Base-by-base conservation (phyloP, 768 basidiomycete species). In the Kwoniella sp. region DNA sequence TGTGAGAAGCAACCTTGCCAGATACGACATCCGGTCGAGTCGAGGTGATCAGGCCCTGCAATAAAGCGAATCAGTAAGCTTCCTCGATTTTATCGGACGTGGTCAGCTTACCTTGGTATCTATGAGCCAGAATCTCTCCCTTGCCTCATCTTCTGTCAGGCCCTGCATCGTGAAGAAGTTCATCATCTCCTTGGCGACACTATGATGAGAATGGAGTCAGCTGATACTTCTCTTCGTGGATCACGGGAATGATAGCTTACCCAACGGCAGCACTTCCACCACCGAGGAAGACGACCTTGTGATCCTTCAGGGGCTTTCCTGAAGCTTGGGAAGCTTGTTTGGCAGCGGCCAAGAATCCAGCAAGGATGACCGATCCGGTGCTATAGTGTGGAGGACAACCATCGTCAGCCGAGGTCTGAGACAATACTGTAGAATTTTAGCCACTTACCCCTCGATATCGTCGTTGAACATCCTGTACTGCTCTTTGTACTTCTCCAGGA, bases 241-340 rank as follows among this genome's bases (percentile, higher is more conserved):
- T 45, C 9, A 7, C n/a, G n/a, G n/a, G n/a, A 45, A 20, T 11
- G 41, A 4, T 17, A 48, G 62, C 73, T 69, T 55, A 76, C 75
- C 75, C 94, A 58, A 96, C 90, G 67, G 92, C 93, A 1, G 92
- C 91, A 26, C 89, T 90, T 4, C 94, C 94, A 3, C 93, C 92
- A 20, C 94, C 94, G 60, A 92, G 88, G 85, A 97, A 95, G 48
- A 95, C 86, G 73, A 96, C 91, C 41, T 88, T 87, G 75, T 95
- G 93, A 30, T 88, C 86, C 34, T 83, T 82, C 45, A 92, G 82
- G 8, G 89, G 85, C 8, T 82, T 81, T 4, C 88, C 88, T n/a
- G 89, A 89, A 1, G 89, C 89, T 2, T 82, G 85, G 22, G 87
- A 87, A 0, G 90, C 85, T 38, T 92, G 83, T 67, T 86, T 87